These are phyloP conservation scores for Ceratobasidium sp. DNA, from an alignment of 1,284 basidiomycete genomes.

Conservation along the genomic window DNA sequence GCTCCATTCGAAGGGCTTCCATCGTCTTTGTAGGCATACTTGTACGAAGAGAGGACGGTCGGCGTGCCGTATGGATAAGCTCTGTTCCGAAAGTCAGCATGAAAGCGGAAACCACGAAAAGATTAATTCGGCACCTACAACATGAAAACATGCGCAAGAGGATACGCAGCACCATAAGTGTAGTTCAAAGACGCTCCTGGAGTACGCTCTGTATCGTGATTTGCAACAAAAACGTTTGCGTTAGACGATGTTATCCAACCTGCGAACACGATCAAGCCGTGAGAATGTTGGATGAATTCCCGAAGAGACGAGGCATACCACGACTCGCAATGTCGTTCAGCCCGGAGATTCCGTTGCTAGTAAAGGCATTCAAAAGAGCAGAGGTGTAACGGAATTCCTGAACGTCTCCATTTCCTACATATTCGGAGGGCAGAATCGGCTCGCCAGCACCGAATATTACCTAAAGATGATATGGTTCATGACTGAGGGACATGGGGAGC, in stretches of 20 bases:
- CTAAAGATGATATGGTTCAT: too few relatives aligned
- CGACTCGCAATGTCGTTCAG: slow-evolving; percentile 57
- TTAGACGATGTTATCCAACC: slow-evolving; percentile 63
- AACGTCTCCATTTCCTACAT: neutral
- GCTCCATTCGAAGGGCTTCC: slow-evolving; percentile 64
- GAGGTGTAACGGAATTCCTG: slow-evolving; percentile 11
- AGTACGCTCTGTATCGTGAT: slow-evolving; percentile 70
- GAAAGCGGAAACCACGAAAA: too few relatives aligned
- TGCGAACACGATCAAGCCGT: slow-evolving; percentile 43
- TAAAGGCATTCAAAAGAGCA: neutral
- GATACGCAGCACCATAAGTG: slow-evolving; percentile 68
- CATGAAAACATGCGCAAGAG: slow-evolving; percentile 67
- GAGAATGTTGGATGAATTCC: neutral
- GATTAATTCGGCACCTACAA: too few relatives aligned
- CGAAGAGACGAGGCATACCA: slow-evolving; percentile 50
- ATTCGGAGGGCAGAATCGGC: neutral
- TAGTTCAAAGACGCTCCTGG: slow-evolving; percentile 60
- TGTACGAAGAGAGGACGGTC: slow-evolving; percentile 67
- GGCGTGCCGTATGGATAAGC: slow-evolving; percentile 72
- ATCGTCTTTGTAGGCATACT: slow-evolving; percentile 58
- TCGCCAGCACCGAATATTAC: neutral
- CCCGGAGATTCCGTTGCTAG: neutral
- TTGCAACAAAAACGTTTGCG: slow-evolving; percentile 71
- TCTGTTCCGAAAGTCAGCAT: slow-evolving; percentile 41
- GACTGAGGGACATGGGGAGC: too few relatives aligned